Conservation (phyloP, 768 basidiomycete species). For the Pleurotus cornucopiae region DNA sequence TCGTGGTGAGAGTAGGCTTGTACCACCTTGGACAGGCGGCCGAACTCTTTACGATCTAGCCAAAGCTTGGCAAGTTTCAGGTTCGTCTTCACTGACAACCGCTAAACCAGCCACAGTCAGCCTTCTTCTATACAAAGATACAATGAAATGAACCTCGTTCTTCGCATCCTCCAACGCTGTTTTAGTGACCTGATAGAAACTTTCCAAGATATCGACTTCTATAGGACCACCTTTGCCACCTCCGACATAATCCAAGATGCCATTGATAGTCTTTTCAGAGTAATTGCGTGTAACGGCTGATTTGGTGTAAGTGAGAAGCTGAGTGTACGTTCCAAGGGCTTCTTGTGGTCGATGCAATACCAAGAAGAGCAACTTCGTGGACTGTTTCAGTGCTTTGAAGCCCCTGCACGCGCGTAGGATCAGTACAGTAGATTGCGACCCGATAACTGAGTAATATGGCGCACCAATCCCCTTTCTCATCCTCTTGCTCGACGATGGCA, state of each 20-base stretch:
- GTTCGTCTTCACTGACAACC: constrained; percentile 93
- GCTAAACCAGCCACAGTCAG: constrained; percentile 36
- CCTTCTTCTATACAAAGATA: background rate
- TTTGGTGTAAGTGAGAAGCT: constrained; percentile 90
- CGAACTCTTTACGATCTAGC: constrained; percentile 92
- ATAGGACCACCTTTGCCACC: constrained; percentile 77
- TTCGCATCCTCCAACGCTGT: constrained; percentile 88
- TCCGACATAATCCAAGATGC: constrained; percentile 96
- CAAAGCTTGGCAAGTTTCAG: constrained; percentile 96
- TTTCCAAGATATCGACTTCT: constrained; percentile 84
- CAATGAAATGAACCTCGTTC: constrained; percentile 70
- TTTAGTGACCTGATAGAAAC: constrained; percentile 93
- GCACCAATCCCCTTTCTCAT: constrained; percentile 93
- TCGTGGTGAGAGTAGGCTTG: background rate
- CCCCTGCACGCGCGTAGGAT: constrained; percentile 55
- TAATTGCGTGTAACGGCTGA: constrained; percentile 93
- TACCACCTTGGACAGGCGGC: constrained; percentile 72
- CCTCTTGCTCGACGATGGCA: constrained; percentile 84
- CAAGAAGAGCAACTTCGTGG: constrained; percentile 90
- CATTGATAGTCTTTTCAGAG: constrained; percentile 98
- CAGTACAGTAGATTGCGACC: background rate
- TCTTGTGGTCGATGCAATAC: constrained; percentile 73
- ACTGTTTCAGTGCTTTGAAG: constrained; percentile 98
- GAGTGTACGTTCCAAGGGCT: constrained; percentile 81
- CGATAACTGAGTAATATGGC: constrained; percentile 17